These are phyloP conservation scores for Verbena officinalis DNA, from an alignment of 257 asterid genomes.

Conservation along the genomic window DNA sequence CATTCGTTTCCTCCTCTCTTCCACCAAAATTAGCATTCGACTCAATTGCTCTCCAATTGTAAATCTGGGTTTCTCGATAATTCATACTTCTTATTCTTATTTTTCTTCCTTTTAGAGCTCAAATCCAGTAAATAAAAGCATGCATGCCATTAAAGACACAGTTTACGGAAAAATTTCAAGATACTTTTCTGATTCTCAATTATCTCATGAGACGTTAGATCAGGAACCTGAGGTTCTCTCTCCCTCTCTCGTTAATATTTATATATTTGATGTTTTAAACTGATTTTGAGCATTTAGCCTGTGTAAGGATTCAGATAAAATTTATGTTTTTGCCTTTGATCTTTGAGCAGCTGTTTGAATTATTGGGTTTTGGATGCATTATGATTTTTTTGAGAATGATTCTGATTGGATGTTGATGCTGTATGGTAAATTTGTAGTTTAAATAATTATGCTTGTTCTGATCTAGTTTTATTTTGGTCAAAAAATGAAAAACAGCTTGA, in stretches of 20 bases:
- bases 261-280: neutral
- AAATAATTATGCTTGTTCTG: neutral
- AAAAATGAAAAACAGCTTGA: slow-evolving; percentile 8
- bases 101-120: neutral
- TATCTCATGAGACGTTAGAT: slow-evolving; percentile 49
- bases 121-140: slow-evolving; percentile 23
- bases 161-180: slow-evolving; percentile 72
- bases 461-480: slow-evolving; percentile 12
- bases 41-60: slow-evolving; percentile 7
- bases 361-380: slow-evolving; percentile 28
- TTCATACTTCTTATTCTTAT: slow-evolving; percentile 3
- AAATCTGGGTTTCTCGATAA: slow-evolving; percentile 30
- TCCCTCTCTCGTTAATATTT: slow-evolving; percentile 10
- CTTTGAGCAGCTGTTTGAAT: neutral
- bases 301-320: slow-evolving; percentile 13
- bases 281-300: slow-evolving; percentile 20
- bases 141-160: slow-evolving; percentile 72
- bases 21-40: slow-evolving; percentile 12
- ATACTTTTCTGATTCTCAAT: slow-evolving; percentile 73
- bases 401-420: slow-evolving; percentile 17
- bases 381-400: slow-evolving; percentile 13
- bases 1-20: slow-evolving; percentile 34
- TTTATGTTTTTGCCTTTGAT: slow-evolving; percentile 23
- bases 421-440: neutral
- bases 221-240: slow-evolving; percentile 65